A percentile compares a stretch with the other conserved stretches of the same genome.
These are phyloP conservation scores for Alternaria dauci DNA, from an alignment of 2,329 filamentous ascomycete genomes.

Conservation along the genomic window DNA sequence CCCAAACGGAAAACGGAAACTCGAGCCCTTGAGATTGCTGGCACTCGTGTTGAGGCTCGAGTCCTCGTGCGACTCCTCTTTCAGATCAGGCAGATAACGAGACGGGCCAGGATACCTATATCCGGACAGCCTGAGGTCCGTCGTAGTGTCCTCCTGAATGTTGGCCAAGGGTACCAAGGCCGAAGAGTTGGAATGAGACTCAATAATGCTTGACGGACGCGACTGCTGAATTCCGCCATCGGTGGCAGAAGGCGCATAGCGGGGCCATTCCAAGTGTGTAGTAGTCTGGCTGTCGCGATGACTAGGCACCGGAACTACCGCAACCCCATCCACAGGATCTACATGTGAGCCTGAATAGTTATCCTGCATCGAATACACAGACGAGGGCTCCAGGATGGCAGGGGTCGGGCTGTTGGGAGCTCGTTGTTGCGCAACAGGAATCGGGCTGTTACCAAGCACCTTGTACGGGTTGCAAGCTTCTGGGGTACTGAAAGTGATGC, in stretches of 20 bases:
- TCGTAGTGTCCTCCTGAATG: constrained; percentile 43
- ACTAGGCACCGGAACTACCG: constrained; percentile 19
- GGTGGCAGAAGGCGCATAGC: not conserved
- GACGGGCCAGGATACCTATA: constrained; percentile 42
- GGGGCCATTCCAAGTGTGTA: constrained; percentile 45
- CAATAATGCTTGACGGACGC: constrained; percentile 15
- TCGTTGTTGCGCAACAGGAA: constrained; percentile 19
- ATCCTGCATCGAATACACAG: constrained; percentile 37
- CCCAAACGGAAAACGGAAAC: constrained; percentile 36
- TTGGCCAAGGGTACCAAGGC: constrained; percentile 11
- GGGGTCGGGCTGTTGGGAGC: constrained; percentile 24
- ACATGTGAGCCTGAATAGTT: constrained; percentile 23
- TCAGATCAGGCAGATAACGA: constrained; percentile 55
- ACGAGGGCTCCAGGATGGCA: constrained; percentile 27
- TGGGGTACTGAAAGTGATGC: constrained; percentile 8
- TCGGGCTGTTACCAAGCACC: constrained; percentile 2
- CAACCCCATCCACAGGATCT: constrained; percentile 21
- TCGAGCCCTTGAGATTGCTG: constrained; percentile 43
- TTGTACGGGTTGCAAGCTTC: constrained; percentile 15
- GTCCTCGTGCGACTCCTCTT: constrained; percentile 60
- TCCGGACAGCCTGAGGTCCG: constrained; percentile 42
- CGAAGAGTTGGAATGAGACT: constrained; percentile 12
- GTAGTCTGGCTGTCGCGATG: constrained; percentile 47
- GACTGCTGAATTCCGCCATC: constrained; percentile 3
- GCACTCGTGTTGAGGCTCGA: constrained; percentile 53